Evolutionary conservation across 495 filamentous ascomycete species (phyloP), one percentile per base, ranked within the genome.

Genomic region (Antarctomyces pellizariae): DNA sequence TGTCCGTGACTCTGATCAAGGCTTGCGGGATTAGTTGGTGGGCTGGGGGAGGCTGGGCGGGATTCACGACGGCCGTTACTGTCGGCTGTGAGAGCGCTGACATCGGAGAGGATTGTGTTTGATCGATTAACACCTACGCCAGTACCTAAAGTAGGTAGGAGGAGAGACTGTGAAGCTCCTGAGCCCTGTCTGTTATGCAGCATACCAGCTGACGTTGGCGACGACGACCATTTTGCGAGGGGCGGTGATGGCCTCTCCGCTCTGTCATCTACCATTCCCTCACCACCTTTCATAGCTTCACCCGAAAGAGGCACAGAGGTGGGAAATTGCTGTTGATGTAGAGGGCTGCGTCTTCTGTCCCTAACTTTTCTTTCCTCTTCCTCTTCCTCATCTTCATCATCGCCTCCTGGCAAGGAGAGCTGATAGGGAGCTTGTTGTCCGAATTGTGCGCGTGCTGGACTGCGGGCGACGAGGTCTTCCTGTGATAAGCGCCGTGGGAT

Each of bases 341-440:
- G 24, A 14, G 36, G 31, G 8, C 14, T 27, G 6, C 22, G 29
- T 8, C 22, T 25, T 10, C 19, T 10, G 4, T 26, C 23, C 3
- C 22, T 26, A 5, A 18, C 28, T n/a, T 22, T 25, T 10, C 24
- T 16, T 19, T 32, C 35, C 2, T 2, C 15, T 3, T 13, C 22
- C 7, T 28, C 11, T 9, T 23, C 19, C 5, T 31, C 31, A 3
- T 33, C 32, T 7, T 32, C 36, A 19, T 32, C 33, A 7, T 35
- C 23, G 5, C 29, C 36, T 8, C 26, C 34, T 6, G 41, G 41
- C 7, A 44, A 35, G 5, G 37, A 18, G 15, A 44, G 24, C 25
- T 40, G 31, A 21, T 44, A 44, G 10, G 41, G 41, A 26, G 29
- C 13, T 31, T 44, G 41, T 22, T 44, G 41, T 5, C 35, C 32